Conservation (phyloP, 768 basidiomycete genomes). For the Crassisporium funariophilum region DNA sequence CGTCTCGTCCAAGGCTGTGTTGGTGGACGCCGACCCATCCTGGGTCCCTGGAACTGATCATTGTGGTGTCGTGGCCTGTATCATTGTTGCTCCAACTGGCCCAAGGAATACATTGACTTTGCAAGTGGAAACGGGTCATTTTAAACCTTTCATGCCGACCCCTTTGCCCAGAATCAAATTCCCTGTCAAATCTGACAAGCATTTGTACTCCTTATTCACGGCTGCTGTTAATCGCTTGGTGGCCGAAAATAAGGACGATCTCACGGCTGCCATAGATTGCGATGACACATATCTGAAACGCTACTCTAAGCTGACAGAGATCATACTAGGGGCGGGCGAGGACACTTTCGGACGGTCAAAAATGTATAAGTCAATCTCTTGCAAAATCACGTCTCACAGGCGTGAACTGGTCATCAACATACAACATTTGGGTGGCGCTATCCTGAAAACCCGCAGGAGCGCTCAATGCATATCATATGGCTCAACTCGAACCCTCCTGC, state of each 20-base stretch:
- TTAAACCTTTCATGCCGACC: neutral
- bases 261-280: neutral
- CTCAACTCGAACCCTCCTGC: too few species aligned
- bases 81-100: neutral
- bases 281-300: conserved; percentile 5
- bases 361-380: too few species aligned
- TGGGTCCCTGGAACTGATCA: conserved; percentile 11
- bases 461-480: too few species aligned
- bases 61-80: neutral
- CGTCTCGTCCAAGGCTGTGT: neutral
- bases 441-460: too few species aligned
- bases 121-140: neutral
- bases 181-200: conserved; percentile 6
- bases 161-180: conserved; percentile 5
- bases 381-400: too few species aligned
- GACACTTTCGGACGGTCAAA: conserved; percentile 2
- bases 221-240: conserved; percentile 1
- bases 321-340: neutral
- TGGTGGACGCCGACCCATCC: conserved; percentile 7
- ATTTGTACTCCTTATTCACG: neutral
- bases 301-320: neutral
- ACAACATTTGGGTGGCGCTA: too few species aligned
- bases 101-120: neutral
- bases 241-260: neutral
- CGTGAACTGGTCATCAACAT: too few species aligned